phyloP scores from a whole-genome alignment of 306 rosid genomes.

The Vigna trinervia region DNA sequence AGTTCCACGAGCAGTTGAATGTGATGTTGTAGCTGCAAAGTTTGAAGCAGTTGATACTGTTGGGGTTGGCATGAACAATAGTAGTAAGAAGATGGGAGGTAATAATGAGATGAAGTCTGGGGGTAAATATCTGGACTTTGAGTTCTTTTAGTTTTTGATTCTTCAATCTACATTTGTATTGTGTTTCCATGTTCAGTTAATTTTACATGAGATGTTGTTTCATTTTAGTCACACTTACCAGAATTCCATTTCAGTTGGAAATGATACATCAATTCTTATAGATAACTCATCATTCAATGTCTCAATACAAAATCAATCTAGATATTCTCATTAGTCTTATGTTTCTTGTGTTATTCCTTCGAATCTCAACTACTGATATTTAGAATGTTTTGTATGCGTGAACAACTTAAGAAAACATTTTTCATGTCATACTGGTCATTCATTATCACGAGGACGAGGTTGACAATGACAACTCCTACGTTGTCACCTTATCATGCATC shows the following conservation, averaged over 20 bases:
- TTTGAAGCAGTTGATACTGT: constrained; percentile 62
- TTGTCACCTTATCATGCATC: too few species aligned
- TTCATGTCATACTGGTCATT: too few species aligned
- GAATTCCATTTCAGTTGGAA: constrained; percentile 52
- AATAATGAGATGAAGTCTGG: constrained; percentile 69
- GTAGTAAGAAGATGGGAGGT: constrained; percentile 77
- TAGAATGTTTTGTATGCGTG: too few species aligned
- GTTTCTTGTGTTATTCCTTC: too few species aligned
- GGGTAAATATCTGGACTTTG: constrained; percentile 93
- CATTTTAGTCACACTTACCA: constrained; percentile 35
- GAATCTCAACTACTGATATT: too few species aligned
- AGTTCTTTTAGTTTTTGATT: constrained; percentile 79
- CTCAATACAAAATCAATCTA: constrained; percentile 33
- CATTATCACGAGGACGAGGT: too few species aligned
- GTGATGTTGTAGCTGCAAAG: constrained; percentile 62
- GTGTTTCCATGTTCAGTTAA: constrained; percentile 43
- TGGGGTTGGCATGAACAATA: constrained; percentile 59
- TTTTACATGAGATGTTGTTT: constrained; percentile 47
- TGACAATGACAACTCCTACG: too few species aligned
- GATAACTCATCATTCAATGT: constrained; percentile 36
- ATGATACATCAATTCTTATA: constrained; percentile 30
- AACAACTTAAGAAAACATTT: too few species aligned
- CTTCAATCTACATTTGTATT: constrained; percentile 48
- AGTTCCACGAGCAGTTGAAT: constrained; percentile 81
- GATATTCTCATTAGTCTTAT: not conserved